Evolutionary conservation across 305 asterid genomes (phyloP), one percentile per base, ranked within the genome.

Genomic region (Fraxinus albicans): DNA sequence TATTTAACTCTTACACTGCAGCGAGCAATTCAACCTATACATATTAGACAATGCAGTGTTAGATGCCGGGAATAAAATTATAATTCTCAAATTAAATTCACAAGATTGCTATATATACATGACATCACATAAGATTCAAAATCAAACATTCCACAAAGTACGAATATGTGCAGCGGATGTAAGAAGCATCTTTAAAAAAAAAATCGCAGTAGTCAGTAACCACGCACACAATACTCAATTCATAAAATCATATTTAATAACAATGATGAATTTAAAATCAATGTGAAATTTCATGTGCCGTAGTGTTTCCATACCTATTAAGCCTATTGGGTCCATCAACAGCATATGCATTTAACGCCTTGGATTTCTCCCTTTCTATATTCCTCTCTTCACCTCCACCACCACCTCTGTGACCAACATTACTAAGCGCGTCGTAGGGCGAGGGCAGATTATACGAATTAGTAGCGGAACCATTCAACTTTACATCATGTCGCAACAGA

Each of bases 401-500:
- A 21, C 58, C 40, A 40, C 87, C 86, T 79, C 73, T 79, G 15
- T 6, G 81, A 33, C 10, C 77, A 17, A 33, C 42, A 17, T 63
- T 76, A 42, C 23, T 77, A 53, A 34, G 8, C 7, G 76, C 78
- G 31, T 82, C 83, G 13, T 27, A 19, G 1, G 90, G 92, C 55
- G 94, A 90, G 13, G 92, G 95, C 84, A 91, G 75, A 19, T 83
- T 83, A 15, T 17, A 72, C 77, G 77, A 72, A 72, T 34, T 33
- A 3, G 44, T 72, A 72, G 13, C 25, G 34, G 78, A 73, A 75
- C 83, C 44, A 17, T 85, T 69, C 76, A 42, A 73, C 77, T 78
- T 91, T 19, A 77, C 85, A 67, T 90, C 91, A 3, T 77, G 86
- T 25, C 89, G 86, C 67, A 91, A 81, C 87, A 87, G 74, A 9